These are phyloP conservation scores for Catharanthus roseus DNA, from an alignment of 257 asterid genomes.

Conservation along the genomic window DNA sequence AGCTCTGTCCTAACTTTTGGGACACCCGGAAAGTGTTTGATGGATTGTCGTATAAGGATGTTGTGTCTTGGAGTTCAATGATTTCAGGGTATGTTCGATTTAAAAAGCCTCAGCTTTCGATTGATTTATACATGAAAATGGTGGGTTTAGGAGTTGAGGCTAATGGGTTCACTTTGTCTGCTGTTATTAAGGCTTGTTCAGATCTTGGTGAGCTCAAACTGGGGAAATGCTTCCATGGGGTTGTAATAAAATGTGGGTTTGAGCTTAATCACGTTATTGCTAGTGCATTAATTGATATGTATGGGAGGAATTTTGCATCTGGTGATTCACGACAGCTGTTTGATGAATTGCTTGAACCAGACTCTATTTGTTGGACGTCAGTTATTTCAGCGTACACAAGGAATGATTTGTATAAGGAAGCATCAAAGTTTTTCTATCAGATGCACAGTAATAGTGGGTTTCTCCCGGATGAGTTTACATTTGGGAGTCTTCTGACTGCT, in stretches of 20 bases:
- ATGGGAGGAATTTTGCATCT: conserved; percentile 46
- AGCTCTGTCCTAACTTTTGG: conserved; percentile 31
- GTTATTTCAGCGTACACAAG: conserved; percentile 68
- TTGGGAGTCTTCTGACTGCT: conserved; percentile 72
- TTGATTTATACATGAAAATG: conserved; percentile 46
- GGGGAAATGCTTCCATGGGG: conserved; percentile 58
- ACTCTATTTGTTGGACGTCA: conserved; percentile 71
- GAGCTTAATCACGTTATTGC: conserved; percentile 43
- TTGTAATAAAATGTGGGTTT: conserved; percentile 47
- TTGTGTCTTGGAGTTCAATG: conserved; percentile 82
- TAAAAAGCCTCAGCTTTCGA: conserved; percentile 38
- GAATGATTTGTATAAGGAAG: conserved; percentile 61
- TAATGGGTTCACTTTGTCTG: conserved; percentile 59
- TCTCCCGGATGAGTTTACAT: conserved; percentile 54
- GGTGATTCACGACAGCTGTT: conserved; percentile 42
- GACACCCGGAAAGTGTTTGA: conserved; percentile 48
- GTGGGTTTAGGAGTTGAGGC: conserved; percentile 44
- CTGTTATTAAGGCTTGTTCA: conserved; percentile 65
- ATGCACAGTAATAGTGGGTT: conserved; percentile 40
- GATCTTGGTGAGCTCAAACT: conserved; percentile 37
- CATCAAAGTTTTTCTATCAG: conserved; percentile 42
- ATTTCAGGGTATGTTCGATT: conserved; percentile 65
- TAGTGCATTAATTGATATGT: conserved; percentile 80
- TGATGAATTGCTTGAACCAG: conserved; percentile 75
- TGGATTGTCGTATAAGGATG: conserved; percentile 57